Evolutionary conservation across 2,329 filamentous ascomycete genomes (phyloP).

Genomic region (Pseudogymnoascus sp.): DNA sequence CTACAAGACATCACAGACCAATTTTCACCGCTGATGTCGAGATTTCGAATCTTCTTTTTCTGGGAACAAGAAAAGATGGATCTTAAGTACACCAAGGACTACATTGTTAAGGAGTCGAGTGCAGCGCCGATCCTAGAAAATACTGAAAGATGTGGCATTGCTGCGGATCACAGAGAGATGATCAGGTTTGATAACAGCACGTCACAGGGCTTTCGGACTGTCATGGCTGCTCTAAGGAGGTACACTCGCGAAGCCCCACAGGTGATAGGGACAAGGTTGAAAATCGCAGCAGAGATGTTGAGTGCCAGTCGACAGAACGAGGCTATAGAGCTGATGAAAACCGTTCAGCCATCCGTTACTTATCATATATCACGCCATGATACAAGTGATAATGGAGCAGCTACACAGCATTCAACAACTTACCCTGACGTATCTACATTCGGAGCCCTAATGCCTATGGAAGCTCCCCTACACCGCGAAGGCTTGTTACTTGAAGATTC

Average conservation of each 20-base stretch:
- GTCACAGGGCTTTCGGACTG: neutral
- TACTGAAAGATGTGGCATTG: conserved; percentile 29
- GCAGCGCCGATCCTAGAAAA: conserved; percentile 48
- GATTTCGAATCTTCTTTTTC: conserved; percentile 32
- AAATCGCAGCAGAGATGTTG: neutral
- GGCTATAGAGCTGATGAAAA: neutral
- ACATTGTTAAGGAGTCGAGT: conserved; percentile 60
- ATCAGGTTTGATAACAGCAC: neutral
- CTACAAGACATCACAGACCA: conserved; percentile 33
- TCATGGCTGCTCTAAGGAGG: neutral
- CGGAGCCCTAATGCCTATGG: neutral
- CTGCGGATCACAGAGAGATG: conserved; percentile 11
- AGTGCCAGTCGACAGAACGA: neutral
- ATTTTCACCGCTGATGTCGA: conserved; percentile 30
- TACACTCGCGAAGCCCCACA: neutral
- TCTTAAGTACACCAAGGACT: conserved; percentile 33
- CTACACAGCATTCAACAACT: neutral
- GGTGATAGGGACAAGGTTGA: neutral
- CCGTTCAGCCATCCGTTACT: neutral
- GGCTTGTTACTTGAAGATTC: neutral
- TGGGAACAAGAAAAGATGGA: conserved; percentile 33
- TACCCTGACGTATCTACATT: neutral
- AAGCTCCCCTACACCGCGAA: neutral
- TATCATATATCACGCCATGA: neutral
- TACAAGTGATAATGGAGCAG: neutral